These are phyloP conservation scores for Candida cerambycidarum DNA, from an alignment of 805 yeast genomes.

Conservation along the genomic window DNA sequence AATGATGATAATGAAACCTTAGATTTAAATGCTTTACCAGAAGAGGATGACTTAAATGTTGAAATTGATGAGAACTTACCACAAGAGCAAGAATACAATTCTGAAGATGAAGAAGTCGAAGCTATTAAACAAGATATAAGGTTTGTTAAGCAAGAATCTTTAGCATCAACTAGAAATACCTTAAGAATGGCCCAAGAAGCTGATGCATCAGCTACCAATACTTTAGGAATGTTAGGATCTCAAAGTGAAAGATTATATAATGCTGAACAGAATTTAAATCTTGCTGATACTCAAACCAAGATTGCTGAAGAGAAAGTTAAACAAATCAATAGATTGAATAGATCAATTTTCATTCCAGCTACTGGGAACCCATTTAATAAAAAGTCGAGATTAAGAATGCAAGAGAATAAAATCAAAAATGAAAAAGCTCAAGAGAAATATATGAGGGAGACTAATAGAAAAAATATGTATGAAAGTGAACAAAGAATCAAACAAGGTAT, in stretches of 20 bases:
- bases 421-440: constrained; percentile 63
- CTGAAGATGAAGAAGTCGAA: constrained; percentile 87
- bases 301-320: constrained; percentile 81
- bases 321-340: constrained; percentile 74
- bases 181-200: constrained; percentile 53
- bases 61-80: constrained; percentile 36
- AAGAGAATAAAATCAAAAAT: constrained; percentile 66
- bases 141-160: constrained; percentile 83
- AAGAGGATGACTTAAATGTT: constrained; percentile 40
- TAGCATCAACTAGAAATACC: constrained; percentile 82
- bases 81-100: constrained; percentile 41
- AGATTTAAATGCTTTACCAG: constrained; percentile 34
- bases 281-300: constrained; percentile 78
- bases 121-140: constrained; percentile 79
- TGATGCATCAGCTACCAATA: constrained; percentile 54
- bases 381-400: constrained; percentile 67
- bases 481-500: constrained; percentile 67
- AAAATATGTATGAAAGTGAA: constrained; percentile 60
- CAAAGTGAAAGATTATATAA: constrained; percentile 84
- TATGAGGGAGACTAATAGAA: constrained; percentile 59
- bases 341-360: constrained; percentile 80
- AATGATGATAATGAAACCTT: constrained; percentile 24
- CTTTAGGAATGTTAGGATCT: constrained; percentile 90
- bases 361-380: constrained; percentile 81
- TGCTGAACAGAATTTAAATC: constrained; percentile 72